phyloP scores from a whole-genome alignment of 768 basidiomycete species.

The Mycena metata region DNA sequence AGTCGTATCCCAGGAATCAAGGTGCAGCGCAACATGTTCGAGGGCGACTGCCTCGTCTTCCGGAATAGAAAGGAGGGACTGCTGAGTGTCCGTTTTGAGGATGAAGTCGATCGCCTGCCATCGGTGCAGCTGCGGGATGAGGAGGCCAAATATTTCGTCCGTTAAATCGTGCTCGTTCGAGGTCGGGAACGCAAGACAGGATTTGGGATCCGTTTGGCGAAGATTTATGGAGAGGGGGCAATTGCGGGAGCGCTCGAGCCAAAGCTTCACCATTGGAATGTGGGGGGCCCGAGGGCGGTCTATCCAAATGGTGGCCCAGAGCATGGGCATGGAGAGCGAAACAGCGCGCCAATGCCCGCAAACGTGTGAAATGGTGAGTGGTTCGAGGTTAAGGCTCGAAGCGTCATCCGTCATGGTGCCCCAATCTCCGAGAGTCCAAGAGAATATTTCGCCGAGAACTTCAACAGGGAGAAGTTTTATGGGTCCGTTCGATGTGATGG shows the following conservation, averaged over 20 bases:
- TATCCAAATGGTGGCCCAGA: slow-evolving; percentile 37
- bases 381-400: slow-evolving; percentile 20
- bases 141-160: slow-evolving; percentile 30
- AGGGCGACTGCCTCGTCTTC: slow-evolving; percentile 14
- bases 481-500: slow-evolving; percentile 6
- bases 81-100: slow-evolving; percentile 21
- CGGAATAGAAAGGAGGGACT: slow-evolving; percentile 22
- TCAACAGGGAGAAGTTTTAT: slow-evolving; percentile 33
- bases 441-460: slow-evolving; percentile 36
- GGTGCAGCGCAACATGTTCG: slow-evolving; percentile 29
- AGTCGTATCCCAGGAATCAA: slow-evolving; percentile 32
- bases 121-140: slow-evolving; percentile 29
- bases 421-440: slow-evolving; percentile 28
- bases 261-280: slow-evolving; percentile 32
- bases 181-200: slow-evolving; percentile 32
- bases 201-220: slow-evolving; percentile 37
- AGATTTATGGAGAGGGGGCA: slow-evolving; percentile 33
- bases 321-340: slow-evolving; percentile 32
- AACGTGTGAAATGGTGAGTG: slow-evolving; percentile 36
- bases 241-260: slow-evolving; percentile 35
- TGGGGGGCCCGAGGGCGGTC: slow-evolving; percentile 32
- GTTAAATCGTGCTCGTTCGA: slow-evolving; percentile 33
- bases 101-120: slow-evolving; percentile 32
- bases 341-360: slow-evolving; percentile 33
- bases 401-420: slow-evolving; percentile 22